A percentile compares a stretch with the other conserved stretches of the same genome.
Evolutionary conservation across 2,329 filamentous ascomycete genomes (phyloP).

Genomic region (Orbilia quercus): DNA sequence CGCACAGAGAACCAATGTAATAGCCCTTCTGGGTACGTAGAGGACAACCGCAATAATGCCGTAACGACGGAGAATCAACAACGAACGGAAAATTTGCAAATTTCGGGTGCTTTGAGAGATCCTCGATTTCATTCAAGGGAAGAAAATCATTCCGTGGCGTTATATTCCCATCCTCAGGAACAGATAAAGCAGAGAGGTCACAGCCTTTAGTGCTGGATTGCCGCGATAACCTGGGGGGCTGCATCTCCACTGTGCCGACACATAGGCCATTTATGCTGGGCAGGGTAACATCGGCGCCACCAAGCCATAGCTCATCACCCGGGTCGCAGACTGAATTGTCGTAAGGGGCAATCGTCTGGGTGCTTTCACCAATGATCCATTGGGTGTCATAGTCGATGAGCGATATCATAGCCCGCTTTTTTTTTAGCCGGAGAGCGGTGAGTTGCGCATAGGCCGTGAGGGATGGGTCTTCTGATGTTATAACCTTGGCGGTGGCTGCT

Average conservation of each 20-base stretch:
- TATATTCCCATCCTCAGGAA: conserved; percentile 53
- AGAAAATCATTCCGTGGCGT: conserved; percentile 53
- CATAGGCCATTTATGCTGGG: conserved; percentile 62
- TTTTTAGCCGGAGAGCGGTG: conserved; percentile 66
- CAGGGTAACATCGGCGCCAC: conserved; percentile 59
- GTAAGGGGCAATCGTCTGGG: conserved; percentile 65
- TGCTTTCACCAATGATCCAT: conserved; percentile 69
- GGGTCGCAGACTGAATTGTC: conserved; percentile 60
- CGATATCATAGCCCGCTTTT: conserved; percentile 67
- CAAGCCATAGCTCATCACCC: conserved; percentile 63
- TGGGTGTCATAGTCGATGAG: conserved; percentile 66
- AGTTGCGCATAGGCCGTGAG: conserved; percentile 67
- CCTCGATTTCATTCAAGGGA: conserved; percentile 60
- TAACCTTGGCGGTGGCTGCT: conserved; percentile 56
- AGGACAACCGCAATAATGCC: conserved; percentile 58
- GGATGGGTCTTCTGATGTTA: conserved; percentile 64
- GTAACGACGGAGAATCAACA: conserved; percentile 45
- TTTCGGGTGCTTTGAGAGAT: conserved; percentile 55
- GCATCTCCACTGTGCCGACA: conserved; percentile 61
- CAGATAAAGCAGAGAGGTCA: conserved; percentile 57
- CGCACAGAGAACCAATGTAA: conserved; percentile 59
- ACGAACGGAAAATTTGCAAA: conserved; percentile 57
- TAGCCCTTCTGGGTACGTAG: conserved; percentile 58
- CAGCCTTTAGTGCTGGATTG: conserved; percentile 58
- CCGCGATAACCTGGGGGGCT: conserved; percentile 61